Percentiles rank a stretch among this genome's conserved stretches.
phyloP scores from a whole-genome alignment of 2,329 filamentous ascomycete species.

The Nigrospora sphaerica region DNA sequence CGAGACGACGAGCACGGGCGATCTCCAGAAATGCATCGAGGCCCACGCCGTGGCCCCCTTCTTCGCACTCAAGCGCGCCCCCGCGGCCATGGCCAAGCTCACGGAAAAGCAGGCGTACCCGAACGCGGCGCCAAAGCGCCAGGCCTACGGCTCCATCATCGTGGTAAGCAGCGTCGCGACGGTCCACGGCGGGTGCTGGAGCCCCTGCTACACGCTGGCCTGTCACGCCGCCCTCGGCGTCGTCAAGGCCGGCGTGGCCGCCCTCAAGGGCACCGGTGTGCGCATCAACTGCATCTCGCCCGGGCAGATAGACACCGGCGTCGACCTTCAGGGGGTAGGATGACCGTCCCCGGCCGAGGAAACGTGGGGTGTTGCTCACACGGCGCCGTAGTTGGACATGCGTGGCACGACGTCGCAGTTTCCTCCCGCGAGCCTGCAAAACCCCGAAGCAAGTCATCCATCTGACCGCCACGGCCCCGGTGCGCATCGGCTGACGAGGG shows the following conservation, averaged over 20 bases:
- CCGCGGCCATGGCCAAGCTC: conserved; percentile 55
- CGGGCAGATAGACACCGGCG: conserved; percentile 31
- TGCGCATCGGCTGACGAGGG: neutral
- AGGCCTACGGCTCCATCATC: conserved; percentile 54
- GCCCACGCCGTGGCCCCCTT: conserved; percentile 56
- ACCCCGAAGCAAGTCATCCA: neutral
- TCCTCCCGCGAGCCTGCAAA: too few relatives aligned
- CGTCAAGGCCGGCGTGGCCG: conserved; percentile 49
- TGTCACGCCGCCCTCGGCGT: conserved; percentile 55
- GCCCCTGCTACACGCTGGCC: conserved; percentile 53
- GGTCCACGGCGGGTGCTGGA: conserved; percentile 52
- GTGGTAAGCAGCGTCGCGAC: conserved; percentile 53
- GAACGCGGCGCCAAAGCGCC: conserved; percentile 54
- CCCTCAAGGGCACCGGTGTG: conserved; percentile 50
- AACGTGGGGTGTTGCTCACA: neutral
- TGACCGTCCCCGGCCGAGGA: neutral
- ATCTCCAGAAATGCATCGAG: conserved; percentile 51
- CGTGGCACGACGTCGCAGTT: conserved; percentile 7
- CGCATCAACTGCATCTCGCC: conserved; percentile 47
- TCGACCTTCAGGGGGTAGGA: conserved; percentile 34
- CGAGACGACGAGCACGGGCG: conserved; percentile 45
- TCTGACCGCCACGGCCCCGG: conserved; percentile 7
- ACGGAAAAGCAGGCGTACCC: conserved; percentile 46
- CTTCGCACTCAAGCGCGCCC: conserved; percentile 58
- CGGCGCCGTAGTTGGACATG: conserved; percentile 33